Base-by-base conservation (phyloP, 179 eudicot species). In the Silene coronaria region DNA sequence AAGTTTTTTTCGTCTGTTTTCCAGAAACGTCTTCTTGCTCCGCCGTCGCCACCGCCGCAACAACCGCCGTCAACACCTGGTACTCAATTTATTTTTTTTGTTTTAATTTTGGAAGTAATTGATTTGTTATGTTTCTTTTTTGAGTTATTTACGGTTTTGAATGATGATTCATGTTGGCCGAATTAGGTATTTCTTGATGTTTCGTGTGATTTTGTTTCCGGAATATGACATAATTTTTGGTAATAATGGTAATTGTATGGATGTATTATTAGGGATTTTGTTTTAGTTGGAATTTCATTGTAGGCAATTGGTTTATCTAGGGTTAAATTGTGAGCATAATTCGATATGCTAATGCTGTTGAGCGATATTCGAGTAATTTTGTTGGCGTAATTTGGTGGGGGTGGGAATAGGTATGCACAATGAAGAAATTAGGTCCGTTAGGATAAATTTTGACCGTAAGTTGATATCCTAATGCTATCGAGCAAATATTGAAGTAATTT, bases 1-100 rank as follows among this genome's bases (percentile, higher is more conserved):
- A 85, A 77, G 70, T 78, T 95, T 60, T 92, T 90, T 78, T 78
- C 90, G 3, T 87, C 93, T 12, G 82, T 90, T 69, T 85, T 91
- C 34, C 90, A 84, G 26, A 95, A 91, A 55, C 90, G 93, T 67
- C 89, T 92, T 11, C 88, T 86, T 17, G 83, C 72, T 8, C 57
- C 72, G 9, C 72, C 13, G 21, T 19, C 38, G 10, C 22, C 74
- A 22, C 82, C 87, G 55, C 85, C 80, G 21, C 83, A 78, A 2
- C 79, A 2, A 68, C 74, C 72, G 34, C 38, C 82, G 12, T 67
- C 86, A 85, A 90, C 91, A 86, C 36, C 34, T 48, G 57, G 6
- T n/a, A 23, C n/a, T 26, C 65, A 45, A 26, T 28, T 22, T 1
- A 48, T 3, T 75, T 82, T 21, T 22, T 22, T 23, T 71, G 24